Percentiles rank a stretch among this genome's conserved stretches.
Evolutionary conservation across 306 rosid species (phyloP).

Genomic region (Gleditsia sinensis): DNA sequence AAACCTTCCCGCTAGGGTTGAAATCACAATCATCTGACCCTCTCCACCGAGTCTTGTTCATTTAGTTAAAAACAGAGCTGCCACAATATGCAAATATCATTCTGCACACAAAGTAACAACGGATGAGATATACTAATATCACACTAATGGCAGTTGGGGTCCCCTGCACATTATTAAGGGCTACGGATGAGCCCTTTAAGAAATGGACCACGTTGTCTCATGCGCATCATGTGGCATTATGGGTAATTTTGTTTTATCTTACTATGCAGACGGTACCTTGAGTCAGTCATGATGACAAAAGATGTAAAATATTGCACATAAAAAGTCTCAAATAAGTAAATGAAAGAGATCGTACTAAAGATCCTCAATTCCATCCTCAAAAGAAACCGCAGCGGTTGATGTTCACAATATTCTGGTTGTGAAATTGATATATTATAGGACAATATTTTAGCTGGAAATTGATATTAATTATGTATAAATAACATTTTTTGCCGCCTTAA

Average conservation of each 20-base stretch:
- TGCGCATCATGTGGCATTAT: slow-evolving; percentile 35
- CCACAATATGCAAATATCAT: neutral
- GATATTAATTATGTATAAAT: neutral
- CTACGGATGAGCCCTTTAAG: neutral
- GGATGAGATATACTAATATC: neutral
- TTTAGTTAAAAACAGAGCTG: neutral
- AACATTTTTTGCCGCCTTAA: neutral
- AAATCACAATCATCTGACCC: slow-evolving; percentile 15
- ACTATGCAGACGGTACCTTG: neutral
- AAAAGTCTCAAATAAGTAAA: slow-evolving; percentile 44
- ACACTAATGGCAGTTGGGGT: neutral
- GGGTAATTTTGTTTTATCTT: slow-evolving; percentile 20
- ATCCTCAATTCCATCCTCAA: slow-evolving; percentile 46
- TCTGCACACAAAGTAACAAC: too few relatives aligned
- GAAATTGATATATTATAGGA: neutral
- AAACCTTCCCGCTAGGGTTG: slow-evolving; percentile 23
- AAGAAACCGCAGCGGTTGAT: slow-evolving; percentile 17
- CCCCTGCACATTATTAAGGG: slow-evolving; percentile 17
- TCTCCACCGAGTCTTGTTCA: neutral
- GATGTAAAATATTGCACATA: slow-evolving; percentile 14
- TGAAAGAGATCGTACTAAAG: slow-evolving; percentile 37
- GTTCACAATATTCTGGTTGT: neutral
- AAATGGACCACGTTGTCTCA: slow-evolving; percentile 34
- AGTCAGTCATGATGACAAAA: slow-evolving; percentile 1
- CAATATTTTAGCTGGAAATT: neutral